A percentile compares a stretch with the other conserved stretches of the same genome.
phyloP scores from a whole-genome alignment of 2,329 filamentous ascomycete genomes.

The Fusarium chlamydosporum region DNA sequence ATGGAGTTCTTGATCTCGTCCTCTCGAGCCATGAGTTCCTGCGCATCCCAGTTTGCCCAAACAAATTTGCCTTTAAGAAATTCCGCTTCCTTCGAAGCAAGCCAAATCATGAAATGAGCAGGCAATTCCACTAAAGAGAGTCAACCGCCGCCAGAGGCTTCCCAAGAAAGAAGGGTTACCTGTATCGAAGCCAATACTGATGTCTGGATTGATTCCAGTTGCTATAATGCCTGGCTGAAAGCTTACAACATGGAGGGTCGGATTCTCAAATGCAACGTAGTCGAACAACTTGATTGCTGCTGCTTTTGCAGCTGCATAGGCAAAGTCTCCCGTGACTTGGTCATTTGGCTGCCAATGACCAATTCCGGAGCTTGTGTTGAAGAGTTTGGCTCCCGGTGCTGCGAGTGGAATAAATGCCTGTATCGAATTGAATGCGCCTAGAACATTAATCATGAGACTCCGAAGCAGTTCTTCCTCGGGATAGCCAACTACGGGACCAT shows the following conservation, averaged over 20 bases:
- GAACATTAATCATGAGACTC: constrained; percentile 46
- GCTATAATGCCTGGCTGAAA: constrained; percentile 60
- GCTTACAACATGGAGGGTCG: constrained; percentile 54
- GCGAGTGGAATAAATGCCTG: constrained; percentile 45
- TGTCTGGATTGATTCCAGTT: constrained; percentile 53
- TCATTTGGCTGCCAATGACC: constrained; percentile 42
- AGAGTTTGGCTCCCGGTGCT: constrained; percentile 32
- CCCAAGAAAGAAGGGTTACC: neutral
- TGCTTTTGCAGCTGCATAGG: constrained; percentile 56
- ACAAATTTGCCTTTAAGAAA: constrained; percentile 10
- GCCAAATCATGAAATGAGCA: constrained; percentile 30
- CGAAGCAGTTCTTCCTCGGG: constrained; percentile 13
- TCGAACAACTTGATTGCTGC: constrained; percentile 56
- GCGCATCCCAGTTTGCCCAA: constrained; percentile 4
- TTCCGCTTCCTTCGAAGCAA: constrained; percentile 1
- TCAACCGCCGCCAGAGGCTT: neutral
- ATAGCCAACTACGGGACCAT: constrained; percentile 1
- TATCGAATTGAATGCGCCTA: constrained; percentile 46
- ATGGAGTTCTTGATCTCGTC: neutral
- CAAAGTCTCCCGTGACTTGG: constrained; percentile 30
- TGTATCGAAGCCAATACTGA: neutral
- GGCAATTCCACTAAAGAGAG: constrained; percentile 7
- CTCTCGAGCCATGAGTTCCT: neutral
- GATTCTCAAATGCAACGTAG: constrained; percentile 55
- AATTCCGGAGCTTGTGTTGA: constrained; percentile 45